Evolutionary conservation across 768 basidiomycete genomes (phyloP).

Genomic region (Psilocybe sp.): DNA sequence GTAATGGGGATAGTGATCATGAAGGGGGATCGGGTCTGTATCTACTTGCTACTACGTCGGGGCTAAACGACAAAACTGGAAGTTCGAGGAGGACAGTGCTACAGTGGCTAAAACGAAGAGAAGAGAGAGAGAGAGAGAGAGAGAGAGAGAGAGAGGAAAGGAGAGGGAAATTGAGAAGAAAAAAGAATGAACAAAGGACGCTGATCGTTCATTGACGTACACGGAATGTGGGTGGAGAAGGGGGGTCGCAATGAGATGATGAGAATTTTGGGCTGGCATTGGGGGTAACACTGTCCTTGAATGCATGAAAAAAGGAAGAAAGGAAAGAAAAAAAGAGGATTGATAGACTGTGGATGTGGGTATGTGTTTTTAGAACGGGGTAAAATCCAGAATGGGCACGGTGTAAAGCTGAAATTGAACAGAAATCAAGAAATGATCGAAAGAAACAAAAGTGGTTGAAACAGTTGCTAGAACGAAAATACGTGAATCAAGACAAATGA

Average conservation of each 20-base stretch:
- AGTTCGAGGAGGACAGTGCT: too few species aligned
- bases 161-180: not conserved
- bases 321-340: constrained; percentile 6
- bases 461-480: not conserved
- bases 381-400: too few species aligned
- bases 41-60: too few species aligned
- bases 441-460: not conserved
- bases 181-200: too few species aligned
- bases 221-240: too few species aligned
- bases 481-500: not conserved
- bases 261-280: too few species aligned
- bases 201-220: too few species aligned
- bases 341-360: not conserved
- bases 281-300: too few species aligned
- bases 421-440: not conserved
- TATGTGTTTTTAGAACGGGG: too few species aligned
- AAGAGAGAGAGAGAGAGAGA: not conserved
- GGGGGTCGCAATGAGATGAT: too few species aligned
- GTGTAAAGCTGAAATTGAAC: not conserved
- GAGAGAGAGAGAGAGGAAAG: not conserved
- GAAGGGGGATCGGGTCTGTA: too few species aligned
- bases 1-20: too few species aligned
- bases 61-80: not conserved
- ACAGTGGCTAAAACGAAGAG: not conserved
- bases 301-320: constrained; percentile 1